These are phyloP conservation scores for Auricularia sp. DNA, from an alignment of 768 basidiomycete species.

Conservation along the genomic window DNA sequence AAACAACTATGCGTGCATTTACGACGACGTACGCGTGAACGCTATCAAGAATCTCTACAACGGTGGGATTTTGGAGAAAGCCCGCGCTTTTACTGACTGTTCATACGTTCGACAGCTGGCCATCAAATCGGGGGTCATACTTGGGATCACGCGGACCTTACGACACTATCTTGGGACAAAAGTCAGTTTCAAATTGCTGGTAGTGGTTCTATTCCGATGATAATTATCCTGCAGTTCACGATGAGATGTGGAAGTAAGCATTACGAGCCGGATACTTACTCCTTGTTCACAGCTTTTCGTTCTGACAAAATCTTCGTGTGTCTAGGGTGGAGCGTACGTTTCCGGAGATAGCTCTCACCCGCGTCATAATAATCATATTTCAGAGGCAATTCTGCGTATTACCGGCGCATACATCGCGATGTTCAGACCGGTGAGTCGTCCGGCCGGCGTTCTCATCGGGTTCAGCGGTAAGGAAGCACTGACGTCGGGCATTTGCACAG, in stretches of 20 bases:
- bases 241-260: slow-evolving; percentile 22
- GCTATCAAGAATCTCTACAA: slow-evolving; percentile 28
- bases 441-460: slow-evolving; percentile 32
- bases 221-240: slow-evolving; percentile 16
- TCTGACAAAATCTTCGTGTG: background rate
- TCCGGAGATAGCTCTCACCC: background rate
- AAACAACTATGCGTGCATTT: slow-evolving; percentile 17
- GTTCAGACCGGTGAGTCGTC: slow-evolving; percentile 18
- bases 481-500: background rate
- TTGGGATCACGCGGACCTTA: slow-evolving; percentile 31
- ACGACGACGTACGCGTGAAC: slow-evolving; percentile 11
- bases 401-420: background rate
- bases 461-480: slow-evolving; percentile 35
- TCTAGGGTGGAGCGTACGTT: background rate
- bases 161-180: slow-evolving; percentile 22
- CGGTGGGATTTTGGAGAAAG: background rate
- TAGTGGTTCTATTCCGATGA: background rate
- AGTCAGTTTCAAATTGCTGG: background rate
- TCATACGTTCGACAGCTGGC: slow-evolving; percentile 15
- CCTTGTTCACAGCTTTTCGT: background rate
- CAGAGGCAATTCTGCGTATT: background rate
- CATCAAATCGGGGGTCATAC: slow-evolving; percentile 39
- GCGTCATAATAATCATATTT: background rate
- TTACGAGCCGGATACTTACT: background rate
- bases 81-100: background rate